Evolutionary conservation across 306 rosid species (phyloP), one percentile per base, ranked within the genome.

Genomic region (Calophaca sinica): DNA sequence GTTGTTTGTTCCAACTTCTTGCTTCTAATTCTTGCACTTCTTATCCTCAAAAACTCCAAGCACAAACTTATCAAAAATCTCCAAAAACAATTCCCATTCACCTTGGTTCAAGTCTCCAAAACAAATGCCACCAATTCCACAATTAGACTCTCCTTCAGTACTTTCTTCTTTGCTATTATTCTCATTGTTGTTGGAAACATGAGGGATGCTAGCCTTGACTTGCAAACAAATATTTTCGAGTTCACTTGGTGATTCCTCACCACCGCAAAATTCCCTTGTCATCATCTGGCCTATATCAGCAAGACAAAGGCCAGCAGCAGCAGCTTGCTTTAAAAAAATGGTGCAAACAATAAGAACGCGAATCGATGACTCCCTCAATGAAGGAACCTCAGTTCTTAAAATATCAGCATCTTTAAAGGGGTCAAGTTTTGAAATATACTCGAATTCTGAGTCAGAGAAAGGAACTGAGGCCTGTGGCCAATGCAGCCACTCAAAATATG

Each of bases 401-500:
- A 88, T 77, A 50, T 94, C 85, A 2, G 94, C 97, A 59, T 94
- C 97, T 79, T 86, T 80, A 36, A 89, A 85, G 2, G 97, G 97
- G 14, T 94, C 94, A 2, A 94, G 97, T 46, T 83, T 82, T 38
- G 88, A 87, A 48, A 94, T 86, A 68, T 91, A 94, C 44, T 92
- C 94, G 4, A 84, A 60, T 63, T 91, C 97, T 3, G 74, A 83
- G 46, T 88, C 89, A 2, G 94, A 91, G 80, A 94, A 94, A 31
- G 97, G 93, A 75, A 84, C 58, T 0, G 87, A 88, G 46, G 98
- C 96, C 74, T 94, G 98, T 67, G 97, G 94, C 98, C 97, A 94
- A 65, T 94, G 98, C 76, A 94, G 80, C 98, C 98, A 91, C 78
- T 94, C 98, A 31, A 91, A 94, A 76, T 94, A 94, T 9, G 97